Evolutionary conservation across 352 stramenopile species (phyloP).

Genomic region (Globisporangium abappressorium): DNA sequence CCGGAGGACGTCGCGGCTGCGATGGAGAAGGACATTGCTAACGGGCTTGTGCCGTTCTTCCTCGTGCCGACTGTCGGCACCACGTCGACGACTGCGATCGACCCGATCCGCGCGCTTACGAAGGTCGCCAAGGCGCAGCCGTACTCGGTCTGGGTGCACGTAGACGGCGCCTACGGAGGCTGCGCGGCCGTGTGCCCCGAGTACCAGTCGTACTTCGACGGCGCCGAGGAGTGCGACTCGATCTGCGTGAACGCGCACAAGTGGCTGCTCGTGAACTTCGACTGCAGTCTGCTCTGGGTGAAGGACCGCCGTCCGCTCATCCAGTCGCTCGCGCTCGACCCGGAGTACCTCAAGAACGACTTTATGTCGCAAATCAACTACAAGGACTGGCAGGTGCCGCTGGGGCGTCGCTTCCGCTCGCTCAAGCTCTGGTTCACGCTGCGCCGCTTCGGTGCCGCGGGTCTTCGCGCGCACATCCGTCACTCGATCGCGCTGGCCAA

Average conservation of each 20-base stretch:
- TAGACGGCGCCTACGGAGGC: constrained; percentile 59
- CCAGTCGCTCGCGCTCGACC: constrained; percentile 49
- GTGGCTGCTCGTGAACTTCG: constrained; percentile 67
- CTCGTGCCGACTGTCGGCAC: constrained; percentile 62
- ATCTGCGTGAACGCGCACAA: constrained; percentile 78
- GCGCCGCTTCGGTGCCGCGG: constrained; percentile 54
- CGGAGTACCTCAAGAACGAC: constrained; percentile 75
- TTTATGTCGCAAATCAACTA: constrained; percentile 60
- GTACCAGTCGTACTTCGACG: constrained; percentile 36
- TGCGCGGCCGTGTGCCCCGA: constrained; percentile 32
- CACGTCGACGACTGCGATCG: neutral
- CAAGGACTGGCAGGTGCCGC: constrained; percentile 72
- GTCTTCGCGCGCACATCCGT: constrained; percentile 51
- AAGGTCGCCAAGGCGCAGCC: neutral
- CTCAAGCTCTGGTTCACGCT: constrained; percentile 78
- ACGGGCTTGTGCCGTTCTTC: constrained; percentile 55
- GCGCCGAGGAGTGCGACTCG: constrained; percentile 59
- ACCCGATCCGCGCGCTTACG: neutral
- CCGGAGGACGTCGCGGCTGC: constrained; percentile 40
- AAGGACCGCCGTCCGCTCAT: constrained; percentile 54
- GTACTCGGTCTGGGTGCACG: constrained; percentile 20
- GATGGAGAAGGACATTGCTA: constrained; percentile 49
- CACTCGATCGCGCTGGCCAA: constrained; percentile 46
- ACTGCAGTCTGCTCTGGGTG: constrained; percentile 24
- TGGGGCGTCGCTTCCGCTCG: constrained; percentile 54